Base-by-base conservation (phyloP, 305 asterid genomes). In the Rubia peregrina region DNA sequence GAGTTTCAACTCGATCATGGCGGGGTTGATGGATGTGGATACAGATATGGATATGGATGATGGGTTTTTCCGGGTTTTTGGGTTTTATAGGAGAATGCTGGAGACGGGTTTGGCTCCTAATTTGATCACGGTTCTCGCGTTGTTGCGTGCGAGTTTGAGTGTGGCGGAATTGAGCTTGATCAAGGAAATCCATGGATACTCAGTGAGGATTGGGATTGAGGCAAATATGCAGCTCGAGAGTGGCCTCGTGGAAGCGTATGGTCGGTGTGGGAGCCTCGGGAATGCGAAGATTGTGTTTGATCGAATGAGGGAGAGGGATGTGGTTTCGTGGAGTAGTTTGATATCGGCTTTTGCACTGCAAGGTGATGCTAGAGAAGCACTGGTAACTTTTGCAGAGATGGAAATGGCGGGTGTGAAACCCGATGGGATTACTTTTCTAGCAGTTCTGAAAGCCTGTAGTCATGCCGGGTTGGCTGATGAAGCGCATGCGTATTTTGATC, bases 311-410 rank as follows among this genome's bases (percentile, higher is more conserved):
- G 80, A 71, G 55, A 82, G 70, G 65, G 88, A 84, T 67, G 81
- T 78, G 41, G 84, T 84, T 63, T 81, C 86, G 3, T 82, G 86
- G 88, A 84, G 86, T 48, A 82, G 88, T 60, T 77, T 84, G 71
- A 76, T 84, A 68, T 81, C 86, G 11, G 88, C 83, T 41, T 77
- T 75, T 19, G 83, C 88, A 36, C 69, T 81, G 2, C 86, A 84
- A 10, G 86, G 84, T 9, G 72, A 82, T 65, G 89, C 84, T 0
- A 65, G 70, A 57, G 62, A 30, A 1, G 87, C 89, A 0, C 74
- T 85, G 3, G 74, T 73, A 70, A 61, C 71, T 0, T 80, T 83
- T 55, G 59, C 74, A 14, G 60, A 69, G 67, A 85, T 85, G 89
- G 85, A 83, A 67, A 72, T 40, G 69, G 76, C 72, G 0, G 76